Evolutionary conservation across 176 grass and related monocot genomes (phyloP).

Genomic region (Oryza brachyantha): DNA sequence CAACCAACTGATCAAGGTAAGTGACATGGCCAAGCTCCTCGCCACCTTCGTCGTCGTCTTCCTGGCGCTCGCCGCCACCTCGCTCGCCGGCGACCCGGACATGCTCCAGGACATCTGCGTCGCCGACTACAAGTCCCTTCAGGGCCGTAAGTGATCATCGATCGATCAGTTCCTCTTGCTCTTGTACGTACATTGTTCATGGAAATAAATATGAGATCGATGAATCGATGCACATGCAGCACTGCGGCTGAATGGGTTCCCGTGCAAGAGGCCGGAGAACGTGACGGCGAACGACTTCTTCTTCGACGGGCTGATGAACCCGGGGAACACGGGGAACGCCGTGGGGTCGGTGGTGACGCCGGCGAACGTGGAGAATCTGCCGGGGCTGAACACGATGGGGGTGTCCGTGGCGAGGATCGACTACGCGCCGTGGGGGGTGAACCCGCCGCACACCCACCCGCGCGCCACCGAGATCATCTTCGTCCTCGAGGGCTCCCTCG

Average conservation of each 20-base stretch:
- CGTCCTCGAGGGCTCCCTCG: constrained; percentile 53
- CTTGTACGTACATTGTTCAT: background rate
- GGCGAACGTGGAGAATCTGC: constrained; percentile 48
- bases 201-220: background rate
- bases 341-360: constrained; percentile 38
- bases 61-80: constrained; percentile 9
- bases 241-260: constrained; percentile 64
- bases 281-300: constrained; percentile 64
- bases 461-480: constrained; percentile 73
- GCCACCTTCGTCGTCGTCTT: background rate
- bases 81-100: constrained; percentile 55
- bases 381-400: constrained; percentile 67
- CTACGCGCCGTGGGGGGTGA: constrained; percentile 50
- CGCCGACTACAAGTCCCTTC: constrained; percentile 53
- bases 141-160: constrained; percentile 50
- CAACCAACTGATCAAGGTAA: background rate
- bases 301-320: constrained; percentile 19
- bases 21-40: constrained; percentile 31
- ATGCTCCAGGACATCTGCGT: constrained; percentile 89
- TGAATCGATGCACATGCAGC: constrained; percentile 3
- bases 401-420: constrained; percentile 67
- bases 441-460: constrained; percentile 75
- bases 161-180: too few relatives aligned
- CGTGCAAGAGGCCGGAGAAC: constrained; percentile 57
- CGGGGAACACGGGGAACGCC: constrained; percentile 42